phyloP scores from a whole-genome alignment of 2,329 filamentous ascomycete species.

The Xylariomycetidae sp. region DNA sequence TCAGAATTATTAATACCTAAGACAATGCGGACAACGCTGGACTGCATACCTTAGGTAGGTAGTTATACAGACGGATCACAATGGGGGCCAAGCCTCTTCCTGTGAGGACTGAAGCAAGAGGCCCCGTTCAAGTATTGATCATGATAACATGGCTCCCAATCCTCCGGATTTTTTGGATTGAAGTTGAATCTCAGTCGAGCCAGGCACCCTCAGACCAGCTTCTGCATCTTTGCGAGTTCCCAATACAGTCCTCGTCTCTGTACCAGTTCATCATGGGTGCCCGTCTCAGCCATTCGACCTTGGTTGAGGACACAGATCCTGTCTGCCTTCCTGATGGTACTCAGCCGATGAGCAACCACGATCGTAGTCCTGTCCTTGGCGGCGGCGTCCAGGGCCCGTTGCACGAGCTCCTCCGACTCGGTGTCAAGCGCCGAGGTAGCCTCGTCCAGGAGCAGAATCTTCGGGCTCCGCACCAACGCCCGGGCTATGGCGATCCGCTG shows the following conservation, averaged over 20 bases:
- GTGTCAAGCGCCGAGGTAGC: constrained; percentile 53
- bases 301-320: constrained; percentile 1
- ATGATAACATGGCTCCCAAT: too few relatives aligned
- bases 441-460: constrained; percentile 61
- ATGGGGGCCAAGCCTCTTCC: too few relatives aligned
- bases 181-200: too few relatives aligned
- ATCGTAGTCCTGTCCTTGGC: constrained; percentile 56
- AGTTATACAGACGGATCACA: too few relatives aligned
- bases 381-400: constrained; percentile 47
- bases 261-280: neutral
- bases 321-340: constrained; percentile 1
- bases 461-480: constrained; percentile 55
- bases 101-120: too few relatives aligned
- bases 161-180: too few relatives aligned
- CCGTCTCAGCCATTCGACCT: neutral
- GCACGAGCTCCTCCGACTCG: constrained; percentile 43
- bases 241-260: neutral
- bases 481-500: constrained; percentile 63
- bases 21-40: too few relatives aligned
- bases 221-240: neutral
- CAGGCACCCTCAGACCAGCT: too few relatives aligned
- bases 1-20: too few relatives aligned
- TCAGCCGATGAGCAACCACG: constrained; percentile 57
- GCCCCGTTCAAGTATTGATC: too few relatives aligned
- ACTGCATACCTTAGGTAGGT: too few relatives aligned